A percentile compares a stretch with the other conserved stretches of the same genome.
Evolutionary conservation across 305 asterid species (phyloP).

Genomic region (Plantago rigida): DNA sequence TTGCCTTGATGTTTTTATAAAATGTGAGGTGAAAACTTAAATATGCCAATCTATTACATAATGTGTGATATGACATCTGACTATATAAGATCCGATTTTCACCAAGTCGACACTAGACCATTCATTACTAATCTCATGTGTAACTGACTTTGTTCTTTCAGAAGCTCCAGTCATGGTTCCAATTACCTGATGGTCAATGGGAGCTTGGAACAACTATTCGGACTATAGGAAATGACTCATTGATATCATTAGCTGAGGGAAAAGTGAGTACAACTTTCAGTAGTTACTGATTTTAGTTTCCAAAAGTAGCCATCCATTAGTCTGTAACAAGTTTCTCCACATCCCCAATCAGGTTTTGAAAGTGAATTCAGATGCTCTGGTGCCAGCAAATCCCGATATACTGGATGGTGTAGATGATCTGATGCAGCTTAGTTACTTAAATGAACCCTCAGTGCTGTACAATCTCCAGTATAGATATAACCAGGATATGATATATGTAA

Average conservation of each 20-base stretch:
- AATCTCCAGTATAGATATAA: slow-evolving; percentile 85
- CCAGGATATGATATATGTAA: slow-evolving; percentile 76
- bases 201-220: slow-evolving; percentile 73
- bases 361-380: slow-evolving; percentile 53
- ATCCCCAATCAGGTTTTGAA: slow-evolving; percentile 48
- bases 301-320: slow-evolving; percentile 13
- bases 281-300: slow-evolving; percentile 15
- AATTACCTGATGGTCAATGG: slow-evolving; percentile 90
- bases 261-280: slow-evolving; percentile 44
- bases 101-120: neutral
- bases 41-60: neutral
- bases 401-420: slow-evolving; percentile 97
- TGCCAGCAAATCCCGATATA: slow-evolving; percentile 93
- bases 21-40: neutral
- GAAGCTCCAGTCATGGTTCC: slow-evolving; percentile 86
- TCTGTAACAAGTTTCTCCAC: slow-evolving; percentile 19
- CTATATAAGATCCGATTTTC: neutral
- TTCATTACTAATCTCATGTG: slow-evolving; percentile 18
- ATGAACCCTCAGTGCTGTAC: slow-evolving; percentile 88
- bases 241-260: slow-evolving; percentile 65
- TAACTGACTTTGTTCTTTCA: slow-evolving; percentile 36
- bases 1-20: too few relatives aligned
- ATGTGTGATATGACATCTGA: neutral
- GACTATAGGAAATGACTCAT: slow-evolving; percentile 58
- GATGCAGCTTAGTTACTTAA: slow-evolving; percentile 88